phyloP scores from a whole-genome alignment of 2,329 filamentous ascomycete species.

The Dactylellina sp. region DNA sequence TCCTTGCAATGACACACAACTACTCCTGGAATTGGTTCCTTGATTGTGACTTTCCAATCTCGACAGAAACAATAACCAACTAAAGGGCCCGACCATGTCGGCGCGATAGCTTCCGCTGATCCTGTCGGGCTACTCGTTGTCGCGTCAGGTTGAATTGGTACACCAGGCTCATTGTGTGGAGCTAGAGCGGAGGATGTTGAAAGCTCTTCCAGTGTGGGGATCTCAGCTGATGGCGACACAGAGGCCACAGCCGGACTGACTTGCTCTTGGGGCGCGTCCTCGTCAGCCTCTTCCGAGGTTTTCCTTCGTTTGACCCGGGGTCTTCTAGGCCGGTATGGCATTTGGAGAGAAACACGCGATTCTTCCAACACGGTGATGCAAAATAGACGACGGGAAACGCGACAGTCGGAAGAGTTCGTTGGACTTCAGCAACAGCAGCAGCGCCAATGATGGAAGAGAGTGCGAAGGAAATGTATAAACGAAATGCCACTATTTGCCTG shows the following conservation, averaged over 20 bases:
- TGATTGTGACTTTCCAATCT: conserved; percentile 56
- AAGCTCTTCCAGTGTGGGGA: conserved; percentile 14
- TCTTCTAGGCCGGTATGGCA: conserved; percentile 51
- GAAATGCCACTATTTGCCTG: conserved; percentile 24
- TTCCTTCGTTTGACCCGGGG: conserved; percentile 42
- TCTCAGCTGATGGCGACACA: conserved; percentile 25
- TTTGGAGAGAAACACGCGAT: conserved; percentile 44
- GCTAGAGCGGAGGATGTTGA: conserved; percentile 24
- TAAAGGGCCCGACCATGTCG: conserved; percentile 39
- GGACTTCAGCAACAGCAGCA: conserved; percentile 9
- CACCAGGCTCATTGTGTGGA: conserved; percentile 7
- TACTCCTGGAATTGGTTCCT: conserved; percentile 52
- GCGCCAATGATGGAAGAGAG: conserved; percentile 22
- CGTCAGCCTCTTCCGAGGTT: conserved; percentile 46
- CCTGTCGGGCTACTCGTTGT: conserved; percentile 42
- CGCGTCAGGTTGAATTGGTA: conserved; percentile 36
- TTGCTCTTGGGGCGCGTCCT: conserved; percentile 25
- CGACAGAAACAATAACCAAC: conserved; percentile 55
- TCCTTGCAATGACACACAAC: conserved; percentile 57
- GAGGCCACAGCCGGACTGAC: conserved; percentile 11
- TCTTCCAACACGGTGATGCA: conserved; percentile 37
- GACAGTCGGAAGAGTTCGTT: conserved; percentile 26
- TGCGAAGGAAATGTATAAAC: conserved; percentile 52
- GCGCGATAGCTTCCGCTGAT: conserved; percentile 29
- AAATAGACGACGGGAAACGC: conserved; percentile 23